Base-by-base conservation (phyloP, 768 basidiomycete genomes). In the Leccinum fibrillosum region DNA sequence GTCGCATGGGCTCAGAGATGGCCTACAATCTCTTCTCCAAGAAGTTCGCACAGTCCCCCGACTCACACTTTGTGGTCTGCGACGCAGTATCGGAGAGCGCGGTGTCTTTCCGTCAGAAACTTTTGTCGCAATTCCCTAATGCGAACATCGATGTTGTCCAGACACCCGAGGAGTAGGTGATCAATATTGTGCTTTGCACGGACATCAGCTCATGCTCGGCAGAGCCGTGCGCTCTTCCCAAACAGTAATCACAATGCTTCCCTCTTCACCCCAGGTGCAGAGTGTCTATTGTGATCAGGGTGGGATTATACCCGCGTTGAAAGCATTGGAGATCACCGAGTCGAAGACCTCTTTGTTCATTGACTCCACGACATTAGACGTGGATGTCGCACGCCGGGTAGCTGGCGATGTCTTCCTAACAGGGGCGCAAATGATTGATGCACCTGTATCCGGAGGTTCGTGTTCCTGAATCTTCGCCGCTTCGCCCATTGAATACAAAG, bases 381-480 rank as follows among this genome's bases (percentile, higher is more conserved):
- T 94, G 6, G 77, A 77, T 7, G 84, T 89, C 9, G 87, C 94
- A 0, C 83, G 83, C 44, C 72, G 80, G 30, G 84, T 95, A 11
- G 83, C 92, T 0, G 58, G 69, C 10, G 74, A 79, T 23, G 82
- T 90, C 1, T 76, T 74, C 10, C 57, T 66, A 13, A 74, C 78
- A 26, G 86, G 89, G 25, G 91, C 86, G 7, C 74, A 74, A 42
- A 93, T 97, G 85, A 80, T 97, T 21, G 95, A 98, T 69, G 94
- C 95, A 5, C 95, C 95, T 3, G 94, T 98, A 1, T 94, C 92
- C 50, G 95, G 95, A 56, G 94, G 92, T 89, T 69, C 55, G 84
- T 72, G 42, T 51, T 55, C 15, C 54, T 26, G 17, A 19, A 52
- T 53, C 51, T 28, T 55, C 39, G 28, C 26, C 49, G 47, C n/a